A percentile compares a stretch with the other conserved stretches of the same genome.
Conservation (phyloP, 2,329 filamentous ascomycete genomes). For the Bimuria novae-zelandiae region DNA sequence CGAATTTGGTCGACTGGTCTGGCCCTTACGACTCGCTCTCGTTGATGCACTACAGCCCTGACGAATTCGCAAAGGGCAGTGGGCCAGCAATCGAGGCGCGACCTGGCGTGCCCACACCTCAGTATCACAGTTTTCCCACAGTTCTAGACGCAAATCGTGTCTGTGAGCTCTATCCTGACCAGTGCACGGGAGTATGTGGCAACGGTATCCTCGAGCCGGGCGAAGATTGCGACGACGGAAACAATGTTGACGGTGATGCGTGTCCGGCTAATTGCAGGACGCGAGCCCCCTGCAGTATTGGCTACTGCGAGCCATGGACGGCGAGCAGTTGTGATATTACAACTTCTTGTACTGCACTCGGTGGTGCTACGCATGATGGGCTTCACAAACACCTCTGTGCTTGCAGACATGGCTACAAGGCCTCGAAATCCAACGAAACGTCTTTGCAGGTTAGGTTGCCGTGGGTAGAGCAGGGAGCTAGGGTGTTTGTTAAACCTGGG, state of each 20-base stretch:
- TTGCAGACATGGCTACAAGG: conserved; percentile 19
- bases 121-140: conserved; percentile 10
- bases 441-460: conserved; percentile 13
- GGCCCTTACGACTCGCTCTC: conserved; percentile 19
- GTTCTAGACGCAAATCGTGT: conserved; percentile 13
- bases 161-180: conserved; percentile 20
- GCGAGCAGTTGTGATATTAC: conserved; percentile 50
- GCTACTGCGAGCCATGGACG: conserved; percentile 47
- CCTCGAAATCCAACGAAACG: conserved; percentile 2
- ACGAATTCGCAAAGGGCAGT: conserved; percentile 11
- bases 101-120: conserved; percentile 9
- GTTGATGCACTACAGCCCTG: conserved; percentile 20
- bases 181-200: conserved; percentile 17
- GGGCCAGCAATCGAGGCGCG: conserved; percentile 8
- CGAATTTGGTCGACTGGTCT: conserved; percentile 12
- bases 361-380: conserved; percentile 8
- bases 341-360: conserved; percentile 48
- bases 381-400: conserved; percentile 15
- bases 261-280: conserved; percentile 17
- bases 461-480: conserved; percentile 16
- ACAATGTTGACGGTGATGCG: conserved; percentile 18
- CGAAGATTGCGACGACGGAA: conserved; percentile 24
- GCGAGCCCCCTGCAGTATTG: conserved; percentile 7
- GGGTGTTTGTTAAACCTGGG: conserved; percentile 26
- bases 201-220: conserved; percentile 16